Conservation (phyloP, 2,329 filamentous ascomycete species). For the Graphiopsis chlorocephala region DNA sequence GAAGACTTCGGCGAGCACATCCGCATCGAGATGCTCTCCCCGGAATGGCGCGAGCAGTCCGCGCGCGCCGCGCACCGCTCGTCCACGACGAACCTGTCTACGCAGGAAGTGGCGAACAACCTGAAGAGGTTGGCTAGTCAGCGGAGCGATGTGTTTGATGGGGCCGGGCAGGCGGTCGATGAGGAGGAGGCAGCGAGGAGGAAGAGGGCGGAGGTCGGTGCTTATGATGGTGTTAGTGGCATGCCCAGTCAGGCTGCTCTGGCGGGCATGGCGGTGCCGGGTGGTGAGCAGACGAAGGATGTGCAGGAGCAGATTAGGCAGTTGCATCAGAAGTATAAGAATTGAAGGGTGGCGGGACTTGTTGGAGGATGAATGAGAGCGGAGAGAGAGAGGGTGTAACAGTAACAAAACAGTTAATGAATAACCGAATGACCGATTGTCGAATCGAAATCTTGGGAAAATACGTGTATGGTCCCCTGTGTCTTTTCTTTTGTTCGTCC, state of each 20-base stretch:
- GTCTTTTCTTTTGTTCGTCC: neutral
- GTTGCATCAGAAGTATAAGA: conserved; percentile 30
- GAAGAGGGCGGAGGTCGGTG: conserved; percentile 59
- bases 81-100: conserved; percentile 80
- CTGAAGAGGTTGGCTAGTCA: conserved; percentile 92
- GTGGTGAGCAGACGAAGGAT: conserved; percentile 52
- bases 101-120: conserved; percentile 85
- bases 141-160: conserved; percentile 81
- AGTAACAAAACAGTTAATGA: neutral
- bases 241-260: conserved; percentile 44
- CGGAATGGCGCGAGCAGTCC: conserved; percentile 92
- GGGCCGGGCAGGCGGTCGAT: conserved; percentile 64
- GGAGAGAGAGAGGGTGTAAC: neutral
- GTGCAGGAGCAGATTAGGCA: conserved; percentile 37
- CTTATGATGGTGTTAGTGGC: conserved; percentile 57
- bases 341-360: no score
- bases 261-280: conserved; percentile 52
- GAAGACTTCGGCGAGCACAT: conserved; percentile 90
- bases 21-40: conserved; percentile 90
- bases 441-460: neutral
- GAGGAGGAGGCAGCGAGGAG: conserved; percentile 61
- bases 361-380: no score
- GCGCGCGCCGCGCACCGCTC: conserved; percentile 82
- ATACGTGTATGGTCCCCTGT: neutral
- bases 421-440: neutral